Base-by-base conservation (phyloP, 495 filamentous ascomycete genomes). In the Bombardia bombarda region DNA sequence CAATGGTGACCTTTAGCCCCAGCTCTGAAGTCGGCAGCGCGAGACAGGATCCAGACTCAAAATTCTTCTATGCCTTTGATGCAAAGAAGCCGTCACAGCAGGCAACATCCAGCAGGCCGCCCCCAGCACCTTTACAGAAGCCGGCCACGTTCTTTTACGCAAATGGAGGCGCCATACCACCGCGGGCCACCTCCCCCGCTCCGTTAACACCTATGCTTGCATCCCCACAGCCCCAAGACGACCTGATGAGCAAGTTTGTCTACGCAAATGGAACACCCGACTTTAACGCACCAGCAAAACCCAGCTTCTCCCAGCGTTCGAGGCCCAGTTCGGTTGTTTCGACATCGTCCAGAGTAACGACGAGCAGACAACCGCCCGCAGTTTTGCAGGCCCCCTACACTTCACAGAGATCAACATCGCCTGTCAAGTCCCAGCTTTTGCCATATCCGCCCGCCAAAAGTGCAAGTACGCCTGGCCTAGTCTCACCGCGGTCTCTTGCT, bases 51-150 rank as follows among this genome's bases (percentile, higher is more conserved):
- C 24, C 40, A 0, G 70, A 75, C 4, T 75, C 81, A 23, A 82
- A 80, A 60, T 88, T 90, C 66, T 88, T 90, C 54, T 83, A 84
- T 61, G 85, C 83, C 7, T 77, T 74, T 51, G 82, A 86, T 46
- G 79, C 72, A n/a, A 50, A 44, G n/a, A 79, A 77, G 46, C 63
- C 68, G 10, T 49, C 62, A n/a, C 59, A 58, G 18, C 65, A 62
- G 19, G 23, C 49, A 1, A 23, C 47, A 2, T 32, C 13, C 0
- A 3, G 30, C 34, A 56, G 38, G 49, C 55, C 51, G 33, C 42
- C 35, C 33, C 52, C 42, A 12, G 40, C 42, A 17, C 50, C 46
- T 24, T 67, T 43, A 38, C 40, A 50, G 21, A 70, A 63, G 3
- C 50, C 68, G 0, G 52, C 81, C 1, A 77, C 68, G 4, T 83